These are phyloP conservation scores for Phialemoniopsis sp. DNA, from an alignment of 2,329 filamentous ascomycete species.

Conservation along the genomic window DNA sequence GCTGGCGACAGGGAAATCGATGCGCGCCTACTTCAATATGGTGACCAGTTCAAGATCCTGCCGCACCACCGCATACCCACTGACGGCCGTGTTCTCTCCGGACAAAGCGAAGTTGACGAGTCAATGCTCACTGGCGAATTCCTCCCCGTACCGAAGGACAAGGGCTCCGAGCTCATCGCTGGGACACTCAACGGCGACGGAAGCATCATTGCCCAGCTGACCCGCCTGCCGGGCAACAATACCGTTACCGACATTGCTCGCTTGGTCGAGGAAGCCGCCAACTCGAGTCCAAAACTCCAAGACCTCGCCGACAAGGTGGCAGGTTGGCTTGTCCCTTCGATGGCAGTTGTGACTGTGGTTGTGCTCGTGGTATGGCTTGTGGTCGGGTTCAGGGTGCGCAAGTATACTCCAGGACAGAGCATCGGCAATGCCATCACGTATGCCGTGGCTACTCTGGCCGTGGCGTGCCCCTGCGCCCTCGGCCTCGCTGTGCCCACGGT, in stretches of 20 bases:
- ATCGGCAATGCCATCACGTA: slow-evolving; percentile 4
- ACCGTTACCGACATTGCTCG: slow-evolving; percentile 51
- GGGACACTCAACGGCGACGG: slow-evolving; percentile 49
- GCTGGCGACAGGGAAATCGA: slow-evolving; percentile 48
- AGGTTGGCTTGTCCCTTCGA: slow-evolving; percentile 45
- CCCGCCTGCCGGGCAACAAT: slow-evolving; percentile 37
- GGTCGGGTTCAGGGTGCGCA: slow-evolving; percentile 22
- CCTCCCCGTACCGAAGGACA: slow-evolving; percentile 51
- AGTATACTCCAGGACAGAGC: slow-evolving; percentile 18
- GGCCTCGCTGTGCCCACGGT: slow-evolving; percentile 58
- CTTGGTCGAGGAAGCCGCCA: slow-evolving; percentile 48
- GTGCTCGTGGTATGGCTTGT: slow-evolving; percentile 46
- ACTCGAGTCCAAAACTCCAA: slow-evolving; percentile 46
- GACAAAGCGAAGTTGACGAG: slow-evolving; percentile 66
- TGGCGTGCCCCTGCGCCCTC: slow-evolving; percentile 57
- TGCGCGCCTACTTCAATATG: slow-evolving; percentile 62
- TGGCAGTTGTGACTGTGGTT: slow-evolving; percentile 35
- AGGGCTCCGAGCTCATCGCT: slow-evolving; percentile 44
- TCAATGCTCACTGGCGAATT: slow-evolving; percentile 76
- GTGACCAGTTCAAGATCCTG: slow-evolving; percentile 59
- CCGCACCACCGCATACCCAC: slow-evolving; percentile 61
- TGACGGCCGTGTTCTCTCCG: slow-evolving; percentile 62
- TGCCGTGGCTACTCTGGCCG: slow-evolving; percentile 37
- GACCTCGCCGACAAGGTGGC: slow-evolving; percentile 49
- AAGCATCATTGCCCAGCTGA: slow-evolving; percentile 36